A percentile compares a stretch with the other conserved stretches of the same genome.
Evolutionary conservation across 371 early-diverging fungal species (phyloP).

Genomic region (Zancudomyces culisetae): DNA sequence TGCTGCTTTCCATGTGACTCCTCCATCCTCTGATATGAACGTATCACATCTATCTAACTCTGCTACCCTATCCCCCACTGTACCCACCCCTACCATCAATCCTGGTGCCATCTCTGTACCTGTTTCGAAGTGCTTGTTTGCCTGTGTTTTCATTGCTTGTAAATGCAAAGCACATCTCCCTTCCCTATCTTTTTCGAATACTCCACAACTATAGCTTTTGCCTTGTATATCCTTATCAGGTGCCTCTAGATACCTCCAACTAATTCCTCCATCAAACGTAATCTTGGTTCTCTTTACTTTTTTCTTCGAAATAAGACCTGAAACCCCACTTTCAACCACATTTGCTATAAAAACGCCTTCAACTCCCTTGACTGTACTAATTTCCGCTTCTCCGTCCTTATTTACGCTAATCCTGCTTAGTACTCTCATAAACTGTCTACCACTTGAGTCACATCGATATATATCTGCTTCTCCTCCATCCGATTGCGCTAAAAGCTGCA

Average conservation of each 20-base stretch:
- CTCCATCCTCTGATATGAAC: slow-evolving; percentile 68
- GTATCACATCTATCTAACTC: slow-evolving; percentile 61
- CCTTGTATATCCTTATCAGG: slow-evolving; percentile 29
- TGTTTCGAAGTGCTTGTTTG: slow-evolving; percentile 45
- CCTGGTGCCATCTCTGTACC: slow-evolving; percentile 62
- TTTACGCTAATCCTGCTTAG: slow-evolving; percentile 64
- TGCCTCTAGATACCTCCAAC: slow-evolving; percentile 44
- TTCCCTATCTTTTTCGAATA: slow-evolving; percentile 4
- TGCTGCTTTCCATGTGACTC: slow-evolving; percentile 61
- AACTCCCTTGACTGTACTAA: slow-evolving; percentile 65
- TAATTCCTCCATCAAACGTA: slow-evolving; percentile 73
- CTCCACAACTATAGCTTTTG: slow-evolving; percentile 25
- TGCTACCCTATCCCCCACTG: slow-evolving; percentile 47
- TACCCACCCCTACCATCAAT: slow-evolving; percentile 76
- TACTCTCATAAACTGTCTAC: slow-evolving; percentile 61
- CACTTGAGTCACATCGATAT: slow-evolving; percentile 73
- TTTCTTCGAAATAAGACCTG: slow-evolving; percentile 15
- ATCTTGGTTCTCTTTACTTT: slow-evolving; percentile 37
- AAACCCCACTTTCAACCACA: slow-evolving; percentile 48
- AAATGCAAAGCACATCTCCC: slow-evolving; percentile 60
- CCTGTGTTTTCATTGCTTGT: slow-evolving; percentile 56
- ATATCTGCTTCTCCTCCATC: slow-evolving; percentile 52
- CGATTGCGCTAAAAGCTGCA: no score
- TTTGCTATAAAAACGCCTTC: slow-evolving; percentile 74
- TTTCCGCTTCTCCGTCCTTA: slow-evolving; percentile 55